These are phyloP conservation scores for Silene uniflora DNA, from an alignment of 148 eudicot species.

Conservation along the genomic window DNA sequence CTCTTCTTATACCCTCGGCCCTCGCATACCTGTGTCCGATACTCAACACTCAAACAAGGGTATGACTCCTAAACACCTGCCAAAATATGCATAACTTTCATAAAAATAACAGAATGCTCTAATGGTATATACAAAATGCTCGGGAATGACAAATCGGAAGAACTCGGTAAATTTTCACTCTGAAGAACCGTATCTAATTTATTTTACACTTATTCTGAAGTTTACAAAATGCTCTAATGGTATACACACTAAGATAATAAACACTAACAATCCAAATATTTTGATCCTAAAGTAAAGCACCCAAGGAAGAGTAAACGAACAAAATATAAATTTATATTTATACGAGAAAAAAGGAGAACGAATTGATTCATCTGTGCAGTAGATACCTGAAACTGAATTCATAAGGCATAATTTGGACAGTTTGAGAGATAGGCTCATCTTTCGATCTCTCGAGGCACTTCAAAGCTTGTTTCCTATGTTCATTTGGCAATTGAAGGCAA, in stretches of 20 bases:
- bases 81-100: no score
- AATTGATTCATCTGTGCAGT: slow-evolving; percentile 35
- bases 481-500: slow-evolving; percentile 72
- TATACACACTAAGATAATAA: slow-evolving; percentile 18
- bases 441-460: slow-evolving; percentile 49
- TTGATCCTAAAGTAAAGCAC: slow-evolving; percentile 6
- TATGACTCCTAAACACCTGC: no score
- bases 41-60: no score
- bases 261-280: neutral
- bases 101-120: no score
- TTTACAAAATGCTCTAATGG: slow-evolving; percentile 11
- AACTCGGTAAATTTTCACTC: neutral
- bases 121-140: no score
- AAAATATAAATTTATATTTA: neutral
- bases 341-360: neutral
- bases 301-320: neutral
- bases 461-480: slow-evolving; percentile 50
- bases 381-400: slow-evolving; percentile 85
- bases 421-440: slow-evolving; percentile 45
- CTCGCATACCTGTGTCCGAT: no score
- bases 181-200: neutral
- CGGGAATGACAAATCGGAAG: neutral
- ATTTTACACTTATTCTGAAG: slow-evolving; percentile 19
- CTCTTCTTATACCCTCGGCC: no score
- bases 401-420: slow-evolving; percentile 54